Base-by-base conservation (phyloP, 352 stramenopile genomes). In the Globisporangium echinulatum region DNA sequence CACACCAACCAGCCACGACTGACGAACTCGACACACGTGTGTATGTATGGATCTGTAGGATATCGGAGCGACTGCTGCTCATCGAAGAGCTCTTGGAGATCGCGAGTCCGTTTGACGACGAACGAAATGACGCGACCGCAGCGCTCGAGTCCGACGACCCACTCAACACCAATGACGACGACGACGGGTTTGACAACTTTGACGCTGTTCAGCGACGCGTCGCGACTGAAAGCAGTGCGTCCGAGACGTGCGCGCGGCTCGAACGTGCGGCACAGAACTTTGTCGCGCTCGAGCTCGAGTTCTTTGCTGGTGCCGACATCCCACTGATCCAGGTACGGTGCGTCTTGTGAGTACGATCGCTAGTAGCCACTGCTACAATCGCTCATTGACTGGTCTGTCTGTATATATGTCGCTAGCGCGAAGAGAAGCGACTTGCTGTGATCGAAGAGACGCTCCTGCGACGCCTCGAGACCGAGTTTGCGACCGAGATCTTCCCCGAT, bases 401-500 rank as follows among this genome's bases (percentile, higher is more conserved):
- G 25, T 33, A 37, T 49, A 2, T 0, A 14, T 42, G 1, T 56
- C 46, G 8, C 17, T 50, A 88, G 81, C 68, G 71, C 52, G 77
- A 88, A 54, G 81, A 92, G 39, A 92, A 90, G 52, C 79, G 81
- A 4, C 67, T 92, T 14, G 70, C 71, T 0, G 66, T 71, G 17
- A 78, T 90, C 54, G 84, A 93, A 73, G 80, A 91, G 61, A 83
- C 78, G 38, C 64, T 93, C 38, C 55, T 90, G 33, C 70, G 71
- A 19, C 75, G 79, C n/a, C 68, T 93, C 5, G 84, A 95, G 67
- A 90, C 86, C 1, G 86, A 95, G 58, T 87, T 95, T 44, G 75
- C 82, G 38, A 92, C 86, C 9, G 84, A 96, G 59, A 88, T 96
- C 42, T 86, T 93, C 13, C 86, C 86, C 0, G 86, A 96, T 59